phyloP scores from a whole-genome alignment of 371 early-diverging fungal species.

The Mucor irregularis region DNA sequence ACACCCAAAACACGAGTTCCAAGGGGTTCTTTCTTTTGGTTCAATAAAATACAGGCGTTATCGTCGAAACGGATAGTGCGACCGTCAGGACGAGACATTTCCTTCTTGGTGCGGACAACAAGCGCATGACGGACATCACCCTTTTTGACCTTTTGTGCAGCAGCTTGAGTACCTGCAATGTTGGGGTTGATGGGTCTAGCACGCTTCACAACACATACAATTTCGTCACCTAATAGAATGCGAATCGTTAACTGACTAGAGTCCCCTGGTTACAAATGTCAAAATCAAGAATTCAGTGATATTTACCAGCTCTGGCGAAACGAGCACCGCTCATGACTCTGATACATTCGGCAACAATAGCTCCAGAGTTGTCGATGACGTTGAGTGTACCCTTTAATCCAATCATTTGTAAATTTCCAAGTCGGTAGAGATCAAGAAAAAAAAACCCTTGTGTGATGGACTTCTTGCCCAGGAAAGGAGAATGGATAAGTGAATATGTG shows the following conservation, averaged over 20 bases:
- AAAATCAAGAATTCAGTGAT: neutral
- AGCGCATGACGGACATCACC: constrained; percentile 95
- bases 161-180: constrained; percentile 49
- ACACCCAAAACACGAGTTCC: constrained; percentile 94
- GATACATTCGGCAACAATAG: constrained; percentile 94
- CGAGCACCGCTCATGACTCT: constrained; percentile 86
- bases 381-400: constrained; percentile 81
- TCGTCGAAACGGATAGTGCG: constrained; percentile 94
- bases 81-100: constrained; percentile 90
- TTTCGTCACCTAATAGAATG: constrained; percentile 81
- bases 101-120: constrained; percentile 92
- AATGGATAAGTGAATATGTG: no score
- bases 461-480: no score
- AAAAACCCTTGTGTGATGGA: neutral
- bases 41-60: constrained; percentile 95
- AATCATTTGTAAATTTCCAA: constrained; percentile 56
- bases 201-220: constrained; percentile 94
- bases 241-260: neutral
- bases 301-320: constrained; percentile 70
- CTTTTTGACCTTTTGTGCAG: constrained; percentile 84
- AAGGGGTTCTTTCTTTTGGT: constrained; percentile 91
- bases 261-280: constrained; percentile 1
- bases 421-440: neutral
- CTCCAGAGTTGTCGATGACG: constrained; percentile 97
- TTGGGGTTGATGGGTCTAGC: constrained; percentile 79